Conservation (phyloP, 2,329 filamentous ascomycete species). For the Arachnopeziza araneosa region DNA sequence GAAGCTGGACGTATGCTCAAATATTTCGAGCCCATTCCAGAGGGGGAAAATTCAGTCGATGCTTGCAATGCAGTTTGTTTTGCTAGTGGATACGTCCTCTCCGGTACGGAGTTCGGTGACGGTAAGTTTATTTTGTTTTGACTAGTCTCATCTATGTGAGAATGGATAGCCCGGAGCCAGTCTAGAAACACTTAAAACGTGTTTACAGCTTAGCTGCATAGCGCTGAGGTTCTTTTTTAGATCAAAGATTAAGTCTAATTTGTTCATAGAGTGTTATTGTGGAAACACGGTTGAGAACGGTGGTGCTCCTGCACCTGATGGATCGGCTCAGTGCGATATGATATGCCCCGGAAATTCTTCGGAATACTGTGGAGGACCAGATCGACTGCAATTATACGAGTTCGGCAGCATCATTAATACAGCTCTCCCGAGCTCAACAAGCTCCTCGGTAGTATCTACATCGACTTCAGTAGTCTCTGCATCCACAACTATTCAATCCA, state of each 20-base stretch:
- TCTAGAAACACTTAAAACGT: too few species aligned
- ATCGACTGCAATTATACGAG: slow-evolving; percentile 12
- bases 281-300: not conserved
- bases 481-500: too few species aligned
- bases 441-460: not conserved
- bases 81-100: not conserved
- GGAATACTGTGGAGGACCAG: slow-evolving; percentile 23
- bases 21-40: not conserved
- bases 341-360: slow-evolving; percentile 23
- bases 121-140: not conserved
- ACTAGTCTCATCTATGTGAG: too few species aligned
- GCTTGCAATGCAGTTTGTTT: not conserved
- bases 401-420: not conserved
- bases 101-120: not conserved
- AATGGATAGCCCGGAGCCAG: too few species aligned
- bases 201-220: too few species aligned
- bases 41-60: not conserved
- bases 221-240: too few species aligned
- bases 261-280: not conserved
- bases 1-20: not conserved
- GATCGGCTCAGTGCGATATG: slow-evolving; percentile 22
- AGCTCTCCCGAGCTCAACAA: not conserved
- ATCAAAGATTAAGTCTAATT: too few species aligned
- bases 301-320: not conserved
- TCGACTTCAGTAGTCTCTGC: too few species aligned